These are phyloP conservation scores for Aspergillus campestris DNA, from an alignment of 495 filamentous ascomycete species.

Conservation along the genomic window DNA sequence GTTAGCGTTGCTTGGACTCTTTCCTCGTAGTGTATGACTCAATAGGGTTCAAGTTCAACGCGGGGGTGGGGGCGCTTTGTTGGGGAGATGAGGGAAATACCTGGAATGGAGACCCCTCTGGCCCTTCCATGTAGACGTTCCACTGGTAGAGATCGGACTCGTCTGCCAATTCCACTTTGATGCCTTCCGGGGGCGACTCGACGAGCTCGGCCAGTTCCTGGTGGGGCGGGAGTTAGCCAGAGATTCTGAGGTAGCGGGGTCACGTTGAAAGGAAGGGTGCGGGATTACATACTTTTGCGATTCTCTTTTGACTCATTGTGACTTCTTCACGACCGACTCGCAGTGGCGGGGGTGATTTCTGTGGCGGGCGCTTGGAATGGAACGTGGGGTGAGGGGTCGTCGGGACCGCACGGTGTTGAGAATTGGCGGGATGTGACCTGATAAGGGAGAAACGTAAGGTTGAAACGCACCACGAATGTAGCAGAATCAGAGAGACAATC, in stretches of 20 bases:
- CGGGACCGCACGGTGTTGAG: too few species aligned
- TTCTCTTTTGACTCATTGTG: slow-evolving; percentile 50
- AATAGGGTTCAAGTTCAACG: not conserved
- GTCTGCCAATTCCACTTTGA: slow-evolving; percentile 54
- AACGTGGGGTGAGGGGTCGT: too few species aligned
- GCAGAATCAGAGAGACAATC: too few species aligned
- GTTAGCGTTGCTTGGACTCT: not conserved
- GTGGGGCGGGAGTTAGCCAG: slow-evolving; percentile 4
- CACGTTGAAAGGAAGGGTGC: not conserved
- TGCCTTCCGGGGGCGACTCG: slow-evolving; percentile 53
- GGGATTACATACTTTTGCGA: slow-evolving; percentile 44
- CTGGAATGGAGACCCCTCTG: slow-evolving; percentile 60
- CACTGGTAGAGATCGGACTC: slow-evolving; percentile 77
- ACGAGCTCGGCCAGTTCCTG: slow-evolving; percentile 69
- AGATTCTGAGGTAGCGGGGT: not conserved
- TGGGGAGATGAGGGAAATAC: slow-evolving; percentile 30
- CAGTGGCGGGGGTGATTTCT: too few species aligned
- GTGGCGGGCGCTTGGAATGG: too few species aligned
- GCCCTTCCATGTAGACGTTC: slow-evolving; percentile 71
- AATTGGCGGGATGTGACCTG: too few species aligned
- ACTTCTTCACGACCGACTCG: slow-evolving; percentile 1
- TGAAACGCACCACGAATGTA: too few species aligned
- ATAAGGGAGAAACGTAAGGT: too few species aligned
- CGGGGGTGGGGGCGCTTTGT: not conserved
- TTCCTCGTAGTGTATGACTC: too few species aligned